phyloP scores from a whole-genome alignment of 1,284 basidiomycete species.

The Marasmius fiardii region DNA sequence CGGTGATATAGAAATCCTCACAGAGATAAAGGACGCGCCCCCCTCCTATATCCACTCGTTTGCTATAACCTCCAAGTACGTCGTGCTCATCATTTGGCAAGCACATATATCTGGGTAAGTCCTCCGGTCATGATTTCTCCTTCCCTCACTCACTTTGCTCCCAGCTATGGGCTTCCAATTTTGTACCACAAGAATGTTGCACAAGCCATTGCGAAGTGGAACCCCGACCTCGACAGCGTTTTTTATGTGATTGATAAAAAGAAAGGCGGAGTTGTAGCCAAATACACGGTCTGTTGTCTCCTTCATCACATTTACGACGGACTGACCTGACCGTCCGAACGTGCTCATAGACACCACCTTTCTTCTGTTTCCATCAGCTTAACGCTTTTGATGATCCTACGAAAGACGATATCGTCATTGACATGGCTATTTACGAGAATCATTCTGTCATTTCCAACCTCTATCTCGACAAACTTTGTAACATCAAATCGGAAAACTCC shows the following conservation, averaged over 20 bases:
- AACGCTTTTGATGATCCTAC: slow-evolving; percentile 33
- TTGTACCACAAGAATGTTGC: slow-evolving; percentile 24
- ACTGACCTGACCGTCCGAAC: background rate
- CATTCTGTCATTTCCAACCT: slow-evolving; percentile 22
- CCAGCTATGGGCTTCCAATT: slow-evolving; percentile 20
- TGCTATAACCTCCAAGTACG: slow-evolving; percentile 31
- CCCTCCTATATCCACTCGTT: slow-evolving; percentile 34
- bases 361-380: slow-evolving; percentile 34
- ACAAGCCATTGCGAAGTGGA: slow-evolving; percentile 27
- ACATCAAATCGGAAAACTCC: background rate
- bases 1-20: slow-evolving; percentile 29
- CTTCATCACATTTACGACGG: background rate
- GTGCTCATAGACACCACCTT: slow-evolving; percentile 25
- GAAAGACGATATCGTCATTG: slow-evolving; percentile 30
- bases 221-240: slow-evolving; percentile 21
- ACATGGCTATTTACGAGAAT: slow-evolving; percentile 31
- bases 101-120: slow-evolving; percentile 23
- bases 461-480: slow-evolving; percentile 23
- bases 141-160: background rate
- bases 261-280: slow-evolving; percentile 31
- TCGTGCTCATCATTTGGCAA: slow-evolving; percentile 31
- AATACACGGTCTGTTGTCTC: slow-evolving; percentile 21
- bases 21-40: slow-evolving; percentile 33
- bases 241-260: slow-evolving; percentile 36
- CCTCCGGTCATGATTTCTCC: background rate